These are phyloP conservation scores for Heterotrichella gracilis DNA, from an alignment of 352 stramenopile genomes.

Conservation along the genomic window DNA sequence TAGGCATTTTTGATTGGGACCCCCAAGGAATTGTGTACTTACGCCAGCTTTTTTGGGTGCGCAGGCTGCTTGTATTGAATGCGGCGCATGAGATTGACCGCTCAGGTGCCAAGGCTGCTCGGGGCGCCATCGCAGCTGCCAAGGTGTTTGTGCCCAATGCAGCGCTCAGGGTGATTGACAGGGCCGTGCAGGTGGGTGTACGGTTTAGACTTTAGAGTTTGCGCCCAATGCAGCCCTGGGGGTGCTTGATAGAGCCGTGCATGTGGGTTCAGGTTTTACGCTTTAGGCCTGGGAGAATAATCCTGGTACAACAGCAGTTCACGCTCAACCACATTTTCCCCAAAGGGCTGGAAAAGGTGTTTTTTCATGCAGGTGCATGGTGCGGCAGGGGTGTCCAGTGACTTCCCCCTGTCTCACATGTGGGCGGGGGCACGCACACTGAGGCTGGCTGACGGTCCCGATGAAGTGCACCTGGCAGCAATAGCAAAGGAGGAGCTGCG, in stretches of 20 bases:
- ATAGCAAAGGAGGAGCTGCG: too few species aligned
- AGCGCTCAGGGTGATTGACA: conserved; percentile 44
- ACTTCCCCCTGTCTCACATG: conserved; percentile 57
- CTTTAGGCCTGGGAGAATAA: too few species aligned
- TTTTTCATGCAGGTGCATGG: conserved; percentile 32
- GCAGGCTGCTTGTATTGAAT: conserved; percentile 36
- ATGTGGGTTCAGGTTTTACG: too few species aligned
- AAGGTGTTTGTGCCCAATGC: conserved; percentile 69
- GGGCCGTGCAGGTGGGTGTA: conserved; percentile 35
- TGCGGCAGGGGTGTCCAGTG: conserved; percentile 44
- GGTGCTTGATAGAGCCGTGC: too few species aligned
- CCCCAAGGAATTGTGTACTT: too few species aligned
- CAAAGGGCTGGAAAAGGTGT: conserved; percentile 14
- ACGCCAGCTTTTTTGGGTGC: too few species aligned
- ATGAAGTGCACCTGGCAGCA: conserved; percentile 80
- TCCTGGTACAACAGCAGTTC: too few species aligned
- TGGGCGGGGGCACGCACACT: conserved; percentile 54
- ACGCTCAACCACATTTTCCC: too few species aligned
- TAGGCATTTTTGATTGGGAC: too few species aligned
- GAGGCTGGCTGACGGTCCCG: conserved; percentile 66
- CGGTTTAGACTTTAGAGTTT: too few species aligned
- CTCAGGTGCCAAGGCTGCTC: conserved; percentile 38
- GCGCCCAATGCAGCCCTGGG: too few species aligned
- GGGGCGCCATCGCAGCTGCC: conserved; percentile 67
- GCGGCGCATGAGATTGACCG: conserved; percentile 50